phyloP scores from a whole-genome alignment of 2,329 filamentous ascomycete species.

The Balansia obtecta region DNA sequence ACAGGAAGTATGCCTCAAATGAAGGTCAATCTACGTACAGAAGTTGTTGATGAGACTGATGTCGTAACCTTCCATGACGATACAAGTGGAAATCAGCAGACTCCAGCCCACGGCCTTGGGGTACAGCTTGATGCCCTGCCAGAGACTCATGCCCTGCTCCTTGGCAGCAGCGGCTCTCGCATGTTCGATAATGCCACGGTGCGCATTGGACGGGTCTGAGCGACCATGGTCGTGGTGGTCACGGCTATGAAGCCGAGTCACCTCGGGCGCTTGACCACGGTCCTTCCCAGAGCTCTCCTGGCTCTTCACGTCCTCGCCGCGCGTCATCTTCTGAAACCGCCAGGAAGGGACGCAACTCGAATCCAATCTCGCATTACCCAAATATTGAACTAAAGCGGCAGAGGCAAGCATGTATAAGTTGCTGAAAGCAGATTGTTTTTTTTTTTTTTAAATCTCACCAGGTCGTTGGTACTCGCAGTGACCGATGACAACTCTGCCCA shows the following conservation, averaged over 20 bases:
- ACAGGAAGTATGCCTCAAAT: neutral
- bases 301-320: neutral
- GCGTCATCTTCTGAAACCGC: neutral
- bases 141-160: conserved; percentile 58
- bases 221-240: conserved; percentile 9
- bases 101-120: conserved; percentile 80
- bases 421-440: too few relatives aligned
- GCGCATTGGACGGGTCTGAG: conserved; percentile 14
- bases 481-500: neutral
- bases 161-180: conserved; percentile 39
- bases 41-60: conserved; percentile 73
- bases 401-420: too few relatives aligned
- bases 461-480: too few relatives aligned
- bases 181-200: conserved; percentile 20
- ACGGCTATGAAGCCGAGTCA: conserved; percentile 7
- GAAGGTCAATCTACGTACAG: conserved; percentile 28
- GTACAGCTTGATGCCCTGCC: conserved; percentile 69
- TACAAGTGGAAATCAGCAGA: conserved; percentile 77
- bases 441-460: too few relatives aligned
- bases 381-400: too few relatives aligned
- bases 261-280: conserved; percentile 6
- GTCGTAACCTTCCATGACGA: conserved; percentile 87
- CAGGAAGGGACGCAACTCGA: neutral
- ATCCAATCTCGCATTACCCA: neutral
- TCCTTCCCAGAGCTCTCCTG: neutral